A percentile compares a stretch with the other conserved stretches of the same genome.
These are phyloP conservation scores for Fusarium redolens DNA, from an alignment of 2,329 filamentous ascomycete genomes.

Conservation along the genomic window DNA sequence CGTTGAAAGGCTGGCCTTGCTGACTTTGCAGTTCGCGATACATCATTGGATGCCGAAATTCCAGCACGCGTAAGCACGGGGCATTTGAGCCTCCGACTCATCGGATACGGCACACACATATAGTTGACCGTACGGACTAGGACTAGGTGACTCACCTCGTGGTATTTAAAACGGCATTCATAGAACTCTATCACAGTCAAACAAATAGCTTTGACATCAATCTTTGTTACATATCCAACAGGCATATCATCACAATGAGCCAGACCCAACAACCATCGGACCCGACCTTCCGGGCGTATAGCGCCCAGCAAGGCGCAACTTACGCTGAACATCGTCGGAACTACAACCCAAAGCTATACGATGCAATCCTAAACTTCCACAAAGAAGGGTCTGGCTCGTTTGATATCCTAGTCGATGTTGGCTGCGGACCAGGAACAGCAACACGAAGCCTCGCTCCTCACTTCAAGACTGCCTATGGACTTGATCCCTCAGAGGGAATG, in stretches of 20 bases:
- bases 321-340: not conserved
- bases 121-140: not conserved
- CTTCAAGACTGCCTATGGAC: not conserved
- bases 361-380: not conserved
- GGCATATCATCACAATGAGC: not conserved
- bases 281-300: not conserved
- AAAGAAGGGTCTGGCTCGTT: not conserved
- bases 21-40: not conserved
- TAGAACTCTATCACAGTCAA: accelerated
- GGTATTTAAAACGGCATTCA: not conserved
- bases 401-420: not conserved
- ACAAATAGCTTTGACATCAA: not conserved
- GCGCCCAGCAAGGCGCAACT: not conserved
- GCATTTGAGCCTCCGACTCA: not conserved
- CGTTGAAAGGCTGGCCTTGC: accelerated
- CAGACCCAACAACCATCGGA: not conserved
- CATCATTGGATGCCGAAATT: not conserved
- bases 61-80: not conserved
- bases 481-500: constrained; percentile 4
- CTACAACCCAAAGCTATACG: not conserved
- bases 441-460: not conserved
- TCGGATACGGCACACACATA: not conserved
- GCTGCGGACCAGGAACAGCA: constrained; percentile 3
- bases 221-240: not conserved
- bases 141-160: accelerated